phyloP scores from a whole-genome alignment of 495 filamentous ascomycete species.

The Viridothelium virens region DNA sequence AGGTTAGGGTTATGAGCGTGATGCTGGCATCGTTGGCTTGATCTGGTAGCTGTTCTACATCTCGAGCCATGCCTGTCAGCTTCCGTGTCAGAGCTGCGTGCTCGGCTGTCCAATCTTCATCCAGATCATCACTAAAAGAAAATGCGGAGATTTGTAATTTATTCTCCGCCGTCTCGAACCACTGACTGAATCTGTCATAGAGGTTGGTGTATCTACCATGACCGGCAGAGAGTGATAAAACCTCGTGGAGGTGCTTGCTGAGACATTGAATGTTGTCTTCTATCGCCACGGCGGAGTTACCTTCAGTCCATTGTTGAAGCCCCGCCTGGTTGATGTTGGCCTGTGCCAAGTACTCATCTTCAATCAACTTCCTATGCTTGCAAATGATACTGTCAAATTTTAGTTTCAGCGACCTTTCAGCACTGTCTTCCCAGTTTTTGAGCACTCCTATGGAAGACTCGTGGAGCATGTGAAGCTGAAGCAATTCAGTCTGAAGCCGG shows the following conservation, averaged over 20 bases:
- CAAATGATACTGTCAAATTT: neutral
- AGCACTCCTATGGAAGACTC: neutral
- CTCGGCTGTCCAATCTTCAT: neutral
- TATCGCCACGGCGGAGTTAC: neutral
- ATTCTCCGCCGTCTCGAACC: neutral
- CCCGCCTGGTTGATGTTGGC: neutral
- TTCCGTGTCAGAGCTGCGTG: neutral
- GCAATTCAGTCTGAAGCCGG: neutral
- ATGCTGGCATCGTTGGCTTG: neutral
- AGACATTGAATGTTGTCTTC: neutral
- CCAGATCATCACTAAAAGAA: constrained; percentile 3
- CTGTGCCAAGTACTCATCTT: neutral
- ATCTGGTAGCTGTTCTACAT: neutral
- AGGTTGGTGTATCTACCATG: neutral
- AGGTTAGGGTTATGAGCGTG: neutral
- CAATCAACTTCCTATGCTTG: neutral
- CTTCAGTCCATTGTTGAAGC: neutral
- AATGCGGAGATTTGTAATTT: neutral
- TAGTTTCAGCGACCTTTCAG: neutral
- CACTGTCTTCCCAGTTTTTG: neutral
- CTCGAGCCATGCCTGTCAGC: constrained; percentile 1
- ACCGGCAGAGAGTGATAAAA: neutral
- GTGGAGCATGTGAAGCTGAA: constrained; percentile 1
- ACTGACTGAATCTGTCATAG: neutral
- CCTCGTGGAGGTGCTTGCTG: constrained; percentile 6